phyloP scores from a whole-genome alignment of 2,329 filamentous ascomycete species.

The Aspergillus japonicus region DNA sequence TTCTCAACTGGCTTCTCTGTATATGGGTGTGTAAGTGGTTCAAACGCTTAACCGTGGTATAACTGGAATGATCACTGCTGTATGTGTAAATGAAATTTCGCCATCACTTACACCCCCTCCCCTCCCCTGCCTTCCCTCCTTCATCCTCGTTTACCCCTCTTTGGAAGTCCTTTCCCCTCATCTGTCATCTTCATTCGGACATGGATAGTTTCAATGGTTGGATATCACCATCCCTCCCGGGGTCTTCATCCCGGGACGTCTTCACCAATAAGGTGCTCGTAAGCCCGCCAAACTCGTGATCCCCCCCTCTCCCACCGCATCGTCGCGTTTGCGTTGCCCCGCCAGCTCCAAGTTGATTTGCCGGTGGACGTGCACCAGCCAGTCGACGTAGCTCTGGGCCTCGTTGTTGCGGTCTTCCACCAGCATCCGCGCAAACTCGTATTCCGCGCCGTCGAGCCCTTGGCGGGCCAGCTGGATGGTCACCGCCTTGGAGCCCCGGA shows the following conservation, averaged over 20 bases:
- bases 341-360: slow-evolving; percentile 82
- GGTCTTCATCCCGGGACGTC: neutral
- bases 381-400: slow-evolving; percentile 96
- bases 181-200: neutral
- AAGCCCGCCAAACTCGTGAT: slow-evolving; percentile 47
- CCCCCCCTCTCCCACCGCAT: slow-evolving; percentile 41
- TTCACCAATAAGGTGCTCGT: slow-evolving; percentile 47
- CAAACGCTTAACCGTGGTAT: slow-evolving; percentile 11
- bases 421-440: slow-evolving; percentile 87
- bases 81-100: neutral
- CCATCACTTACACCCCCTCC: neutral
- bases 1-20: neutral
- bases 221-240: neutral
- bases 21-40: slow-evolving; percentile 1
- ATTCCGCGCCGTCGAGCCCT: slow-evolving; percentile 91
- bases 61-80: slow-evolving; percentile 6
- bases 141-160: neutral
- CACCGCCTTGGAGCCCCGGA: slow-evolving; percentile 81
- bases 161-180: neutral
- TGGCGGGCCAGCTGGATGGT: slow-evolving; percentile 89
- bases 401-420: slow-evolving; percentile 97
- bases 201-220: neutral
- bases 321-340: slow-evolving; percentile 51
- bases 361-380: slow-evolving; percentile 93
- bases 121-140: neutral